These are phyloP conservation scores for Alternaria postmessia DNA, from an alignment of 2,329 filamentous ascomycete species.

Conservation along the genomic window DNA sequence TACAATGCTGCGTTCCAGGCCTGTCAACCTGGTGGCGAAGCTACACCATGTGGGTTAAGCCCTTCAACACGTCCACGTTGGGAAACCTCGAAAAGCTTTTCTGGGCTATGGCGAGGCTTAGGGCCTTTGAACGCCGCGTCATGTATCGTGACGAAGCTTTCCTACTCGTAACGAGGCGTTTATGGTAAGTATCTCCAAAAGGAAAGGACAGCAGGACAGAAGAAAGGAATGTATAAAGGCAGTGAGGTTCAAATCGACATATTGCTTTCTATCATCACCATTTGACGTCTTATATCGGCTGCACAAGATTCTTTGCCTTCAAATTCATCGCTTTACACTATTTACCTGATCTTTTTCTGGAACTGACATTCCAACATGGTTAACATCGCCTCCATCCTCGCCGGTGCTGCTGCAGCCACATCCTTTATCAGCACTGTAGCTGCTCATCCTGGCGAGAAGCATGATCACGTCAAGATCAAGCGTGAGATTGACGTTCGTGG, in stretches of 20 bases:
- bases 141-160: not conserved
- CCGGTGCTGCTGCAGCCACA: constrained; percentile 25
- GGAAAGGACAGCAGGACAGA: not conserved
- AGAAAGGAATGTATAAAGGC: not conserved
- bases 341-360: not conserved
- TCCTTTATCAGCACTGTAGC: constrained; percentile 25
- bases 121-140: not conserved
- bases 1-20: not conserved
- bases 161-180: no score
- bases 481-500: constrained; percentile 41
- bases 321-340: not conserved
- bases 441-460: constrained; percentile 48
- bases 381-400: constrained; percentile 1
- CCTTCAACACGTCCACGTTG: constrained; percentile 16
- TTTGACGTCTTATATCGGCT: no score
- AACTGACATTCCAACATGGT: not conserved
- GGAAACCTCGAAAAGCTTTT: constrained; percentile 7
- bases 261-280: not conserved
- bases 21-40: not conserved
- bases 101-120: not conserved
- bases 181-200: not conserved
- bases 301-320: not conserved
- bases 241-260: not conserved
- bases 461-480: constrained; percentile 40
- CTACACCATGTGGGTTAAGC: constrained; percentile 6